Conservation (phyloP, 495 filamentous ascomycete species). For the Aspergillus incahuasiensis region DNA sequence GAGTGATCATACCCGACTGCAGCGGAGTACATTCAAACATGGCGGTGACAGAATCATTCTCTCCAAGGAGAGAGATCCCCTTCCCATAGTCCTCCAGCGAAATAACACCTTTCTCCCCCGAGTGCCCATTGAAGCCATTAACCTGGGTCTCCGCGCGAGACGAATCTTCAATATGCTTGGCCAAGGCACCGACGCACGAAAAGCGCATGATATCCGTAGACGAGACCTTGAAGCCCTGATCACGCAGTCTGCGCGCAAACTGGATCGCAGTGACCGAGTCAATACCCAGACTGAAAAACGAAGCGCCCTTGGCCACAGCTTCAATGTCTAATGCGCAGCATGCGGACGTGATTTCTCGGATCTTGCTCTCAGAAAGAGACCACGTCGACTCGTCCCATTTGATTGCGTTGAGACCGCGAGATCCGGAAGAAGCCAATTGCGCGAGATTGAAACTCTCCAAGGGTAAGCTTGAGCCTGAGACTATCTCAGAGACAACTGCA, state of each 20-base stretch:
- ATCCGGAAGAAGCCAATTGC: constrained; percentile 2
- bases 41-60: constrained; percentile 62
- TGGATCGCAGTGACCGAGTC: constrained; percentile 36
- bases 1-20: constrained; percentile 71
- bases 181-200: constrained; percentile 26
- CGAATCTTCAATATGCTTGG: constrained; percentile 16
- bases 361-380: constrained; percentile 19
- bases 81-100: constrained; percentile 12
- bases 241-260: constrained; percentile 26
- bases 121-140: constrained; percentile 5
- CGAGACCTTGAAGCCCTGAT: constrained; percentile 21
- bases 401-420: neutral
- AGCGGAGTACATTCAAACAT: constrained; percentile 69
- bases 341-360: constrained; percentile 17
- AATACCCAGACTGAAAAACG: constrained; percentile 32
- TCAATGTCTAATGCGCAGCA: constrained; percentile 17
- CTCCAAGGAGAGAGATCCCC: constrained; percentile 12
- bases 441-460: constrained; percentile 20
- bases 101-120: neutral
- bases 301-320: constrained; percentile 24
- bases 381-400: constrained; percentile 23
- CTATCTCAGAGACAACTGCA: constrained; percentile 24
- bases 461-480: constrained; percentile 20
- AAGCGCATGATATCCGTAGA: constrained; percentile 35
- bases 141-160: neutral